Conservation (phyloP, 768 basidiomycete genomes). For the Mycena haematopus region DNA sequence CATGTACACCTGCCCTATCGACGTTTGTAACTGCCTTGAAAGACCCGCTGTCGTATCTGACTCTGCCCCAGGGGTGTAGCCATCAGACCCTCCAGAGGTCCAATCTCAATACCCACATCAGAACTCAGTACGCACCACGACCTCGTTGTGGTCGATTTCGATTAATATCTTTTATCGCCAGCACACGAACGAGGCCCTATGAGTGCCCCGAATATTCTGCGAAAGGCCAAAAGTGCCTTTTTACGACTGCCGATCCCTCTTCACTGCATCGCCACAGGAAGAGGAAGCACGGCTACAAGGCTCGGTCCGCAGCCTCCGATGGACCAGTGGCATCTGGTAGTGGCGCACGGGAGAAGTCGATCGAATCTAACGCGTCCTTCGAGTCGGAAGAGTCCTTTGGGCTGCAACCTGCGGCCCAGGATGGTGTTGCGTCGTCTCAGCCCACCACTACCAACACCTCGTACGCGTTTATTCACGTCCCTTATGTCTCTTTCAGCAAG, state of each 20-base stretch:
- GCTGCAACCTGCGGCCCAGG: slow-evolving; percentile 11
- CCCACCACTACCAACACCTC: slow-evolving; percentile 1
- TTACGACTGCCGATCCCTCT: slow-evolving; percentile 21
- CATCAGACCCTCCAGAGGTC: slow-evolving; percentile 25
- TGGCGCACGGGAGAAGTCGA: slow-evolving; percentile 15
- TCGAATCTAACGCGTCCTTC: slow-evolving; percentile 12
- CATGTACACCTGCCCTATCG: slow-evolving; percentile 22
- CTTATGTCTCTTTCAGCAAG: slow-evolving; percentile 13
- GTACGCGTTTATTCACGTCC: slow-evolving; percentile 6
- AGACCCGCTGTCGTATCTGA: background rate
- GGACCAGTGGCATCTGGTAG: slow-evolving; percentile 16
- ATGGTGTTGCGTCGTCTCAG: background rate
- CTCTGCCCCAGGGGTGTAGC: slow-evolving; percentile 7
- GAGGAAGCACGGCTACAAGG: slow-evolving; percentile 22
- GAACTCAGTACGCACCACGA: slow-evolving; percentile 20
- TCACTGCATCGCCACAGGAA: slow-evolving; percentile 25
- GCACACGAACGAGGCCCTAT: slow-evolving; percentile 14
- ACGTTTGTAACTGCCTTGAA: background rate
- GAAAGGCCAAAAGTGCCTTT: slow-evolving; percentile 21
- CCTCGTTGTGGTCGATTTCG: background rate
- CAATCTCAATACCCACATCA: slow-evolving; percentile 24
- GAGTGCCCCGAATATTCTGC: slow-evolving; percentile 18
- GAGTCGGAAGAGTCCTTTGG: slow-evolving; percentile 26
- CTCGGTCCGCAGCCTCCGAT: slow-evolving; percentile 1
- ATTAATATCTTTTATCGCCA: background rate